Evolutionary conservation across 1,139 yeast species (phyloP).

Genomic region (Debaryomyces fabryi): DNA sequence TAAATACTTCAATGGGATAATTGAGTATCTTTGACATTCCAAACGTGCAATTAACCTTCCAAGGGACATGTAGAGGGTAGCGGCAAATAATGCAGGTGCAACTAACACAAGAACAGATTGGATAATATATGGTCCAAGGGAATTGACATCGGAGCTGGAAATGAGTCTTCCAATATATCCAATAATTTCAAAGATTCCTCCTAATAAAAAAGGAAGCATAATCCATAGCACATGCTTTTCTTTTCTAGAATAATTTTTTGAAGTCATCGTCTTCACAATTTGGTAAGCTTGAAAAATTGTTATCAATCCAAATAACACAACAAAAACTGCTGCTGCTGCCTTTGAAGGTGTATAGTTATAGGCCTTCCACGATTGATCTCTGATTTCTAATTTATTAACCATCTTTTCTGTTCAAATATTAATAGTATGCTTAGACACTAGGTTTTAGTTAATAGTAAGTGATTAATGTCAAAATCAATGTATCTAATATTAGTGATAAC

Average conservation of each 20-base stretch:
- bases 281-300: constrained; percentile 1
- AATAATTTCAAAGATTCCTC: constrained; percentile 26
- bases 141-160: constrained; percentile 19
- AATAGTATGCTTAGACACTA: too few relatives aligned
- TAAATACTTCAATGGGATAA: constrained; percentile 31
- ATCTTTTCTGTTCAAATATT: too few relatives aligned
- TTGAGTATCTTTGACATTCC: constrained; percentile 27
- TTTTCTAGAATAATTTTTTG: background rate
- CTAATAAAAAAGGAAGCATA: constrained; percentile 26
- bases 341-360: constrained; percentile 10
- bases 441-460: too few relatives aligned
- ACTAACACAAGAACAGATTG: constrained; percentile 34
- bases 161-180: constrained; percentile 39
- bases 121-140: constrained; percentile 31
- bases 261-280: background rate
- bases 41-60: constrained; percentile 34
- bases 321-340: constrained; percentile 7
- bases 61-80: constrained; percentile 47
- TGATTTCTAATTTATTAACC: too few relatives aligned
- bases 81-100: constrained; percentile 49
- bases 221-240: constrained; percentile 8
- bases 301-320: constrained; percentile 5
- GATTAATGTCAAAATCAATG: too few relatives aligned
- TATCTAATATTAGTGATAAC: too few relatives aligned
- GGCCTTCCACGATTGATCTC: background rate